Evolutionary conservation across 2,329 filamentous ascomycete genomes (phyloP).

Genomic region (Cladosporium sp.): DNA sequence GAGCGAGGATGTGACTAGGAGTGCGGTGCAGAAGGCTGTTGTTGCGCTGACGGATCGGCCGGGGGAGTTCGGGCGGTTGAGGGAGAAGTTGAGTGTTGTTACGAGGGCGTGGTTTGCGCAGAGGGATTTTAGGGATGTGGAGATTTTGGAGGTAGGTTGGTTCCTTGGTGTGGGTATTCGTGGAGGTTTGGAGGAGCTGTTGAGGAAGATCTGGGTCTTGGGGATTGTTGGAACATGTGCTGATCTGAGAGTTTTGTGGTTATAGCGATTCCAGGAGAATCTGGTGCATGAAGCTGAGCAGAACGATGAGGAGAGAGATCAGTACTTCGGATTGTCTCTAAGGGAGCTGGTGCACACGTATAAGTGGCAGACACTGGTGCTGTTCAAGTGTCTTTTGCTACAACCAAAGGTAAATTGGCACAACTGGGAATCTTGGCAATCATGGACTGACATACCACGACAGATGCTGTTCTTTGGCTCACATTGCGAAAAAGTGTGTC

Average conservation of each 20-base stretch:
- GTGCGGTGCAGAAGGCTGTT: constrained; percentile 96
- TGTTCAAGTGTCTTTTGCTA: constrained; percentile 90
- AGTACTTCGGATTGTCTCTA: constrained; percentile 70
- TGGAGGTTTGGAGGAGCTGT: neutral
- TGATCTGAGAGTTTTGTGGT: constrained; percentile 23
- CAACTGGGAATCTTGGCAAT: constrained; percentile 54
- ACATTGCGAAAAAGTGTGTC: constrained; percentile 92
- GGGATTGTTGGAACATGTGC: constrained; percentile 12
- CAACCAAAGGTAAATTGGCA: constrained; percentile 76
- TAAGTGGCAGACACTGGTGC: constrained; percentile 87
- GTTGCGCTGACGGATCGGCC: constrained; percentile 93
- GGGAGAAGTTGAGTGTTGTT: constrained; percentile 85
- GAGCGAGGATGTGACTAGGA: constrained; percentile 88
- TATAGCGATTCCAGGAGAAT: constrained; percentile 83
- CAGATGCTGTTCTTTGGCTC: constrained; percentile 99
- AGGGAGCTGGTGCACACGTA: constrained; percentile 91
- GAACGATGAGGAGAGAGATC: constrained; percentile 75
- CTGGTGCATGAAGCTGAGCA: constrained; percentile 61
- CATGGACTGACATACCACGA: neutral
- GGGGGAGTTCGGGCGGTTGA: constrained; percentile 84
- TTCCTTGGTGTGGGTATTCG: neutral
- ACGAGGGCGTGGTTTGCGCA: constrained; percentile 97
- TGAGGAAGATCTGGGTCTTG: neutral
- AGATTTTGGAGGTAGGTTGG: constrained; percentile 69
- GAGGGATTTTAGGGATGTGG: constrained; percentile 85